These are phyloP conservation scores for Pythium coloratum DNA, from an alignment of 352 stramenopile species.

Conservation along the genomic window DNA sequence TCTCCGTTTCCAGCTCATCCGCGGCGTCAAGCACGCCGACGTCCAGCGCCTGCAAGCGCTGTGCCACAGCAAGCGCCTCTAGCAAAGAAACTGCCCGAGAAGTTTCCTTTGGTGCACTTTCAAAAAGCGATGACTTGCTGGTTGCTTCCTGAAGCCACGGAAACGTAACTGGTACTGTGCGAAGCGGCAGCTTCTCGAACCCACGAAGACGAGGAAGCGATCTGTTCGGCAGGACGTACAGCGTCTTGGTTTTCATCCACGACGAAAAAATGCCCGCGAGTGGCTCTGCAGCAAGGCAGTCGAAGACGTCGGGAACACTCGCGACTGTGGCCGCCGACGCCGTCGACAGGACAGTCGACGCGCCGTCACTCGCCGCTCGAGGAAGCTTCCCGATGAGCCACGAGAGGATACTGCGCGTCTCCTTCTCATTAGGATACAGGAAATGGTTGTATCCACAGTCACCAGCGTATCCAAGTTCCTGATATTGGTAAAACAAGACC, in stretches of 20 bases:
- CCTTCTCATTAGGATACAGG: conserved; percentile 83
- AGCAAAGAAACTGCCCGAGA: conserved; percentile 20
- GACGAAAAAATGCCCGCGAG: conserved; percentile 37
- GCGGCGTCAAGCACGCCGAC: conserved; percentile 15
- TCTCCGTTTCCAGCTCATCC: conserved; percentile 3
- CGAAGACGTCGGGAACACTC: background rate
- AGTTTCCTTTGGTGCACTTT: background rate
- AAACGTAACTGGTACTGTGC: conserved; percentile 37
- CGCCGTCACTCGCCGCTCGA: background rate
- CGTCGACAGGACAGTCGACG: background rate
- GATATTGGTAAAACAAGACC: background rate
- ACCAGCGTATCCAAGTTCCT: conserved; percentile 79
- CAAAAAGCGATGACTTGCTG: background rate
- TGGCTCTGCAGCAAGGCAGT: conserved; percentile 12
- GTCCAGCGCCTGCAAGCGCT: conserved; percentile 7
- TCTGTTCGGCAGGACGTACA: conserved; percentile 44
- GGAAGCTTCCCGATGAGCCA: conserved; percentile 84
- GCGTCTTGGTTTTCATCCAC: conserved; percentile 56
- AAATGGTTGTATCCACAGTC: conserved; percentile 91
- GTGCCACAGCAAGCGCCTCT: conserved; percentile 18
- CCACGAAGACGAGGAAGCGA: conserved; percentile 40
- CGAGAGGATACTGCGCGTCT: conserved; percentile 76
- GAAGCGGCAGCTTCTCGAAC: conserved; percentile 49
- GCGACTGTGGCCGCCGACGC: background rate
- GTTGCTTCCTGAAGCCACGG: conserved; percentile 31